Conservation (phyloP, 768 basidiomycete species). For the Neoboletus brunneissimus region DNA sequence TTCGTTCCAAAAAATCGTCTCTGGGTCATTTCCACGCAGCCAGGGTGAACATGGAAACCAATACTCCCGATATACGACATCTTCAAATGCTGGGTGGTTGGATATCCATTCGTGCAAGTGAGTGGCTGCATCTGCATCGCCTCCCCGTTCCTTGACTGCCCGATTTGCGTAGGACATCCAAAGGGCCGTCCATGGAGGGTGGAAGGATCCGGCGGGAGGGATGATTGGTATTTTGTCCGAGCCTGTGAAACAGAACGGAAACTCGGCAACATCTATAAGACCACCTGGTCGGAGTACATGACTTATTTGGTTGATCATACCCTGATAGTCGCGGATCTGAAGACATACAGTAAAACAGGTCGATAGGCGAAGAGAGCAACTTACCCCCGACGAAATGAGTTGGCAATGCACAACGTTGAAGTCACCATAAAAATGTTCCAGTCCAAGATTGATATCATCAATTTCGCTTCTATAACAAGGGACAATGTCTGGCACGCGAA, state of each 20-base stretch:
- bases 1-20: conserved; percentile 36
- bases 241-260: conserved; percentile 66
- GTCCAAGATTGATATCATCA: conserved; percentile 80
- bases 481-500: conserved; percentile 3
- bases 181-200: conserved; percentile 56
- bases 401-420: conserved; percentile 76
- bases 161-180: conserved; percentile 57
- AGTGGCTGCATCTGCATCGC: conserved; percentile 58
- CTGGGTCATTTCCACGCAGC: conserved; percentile 25
- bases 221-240: conserved; percentile 43
- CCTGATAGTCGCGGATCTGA: conserved; percentile 67
- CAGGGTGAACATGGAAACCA: conserved; percentile 65
- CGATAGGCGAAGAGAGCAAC: conserved; percentile 28
- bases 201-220: conserved; percentile 41
- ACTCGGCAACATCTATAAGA: conserved; percentile 63
- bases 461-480: conserved; percentile 61
- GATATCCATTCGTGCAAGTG: conserved; percentile 55
- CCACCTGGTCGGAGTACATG: conserved; percentile 70
- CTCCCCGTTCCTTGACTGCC: conserved; percentile 57
- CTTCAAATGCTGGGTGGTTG: conserved; percentile 55
- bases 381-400: conserved; percentile 69
- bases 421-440: conserved; percentile 77
- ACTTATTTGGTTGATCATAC: conserved; percentile 63
- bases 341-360: conserved; percentile 11
- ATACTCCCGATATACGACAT: conserved; percentile 53